Conservation (phyloP, 192 early-diverging fungal genomes). For the Geranomyces michiganensis region DNA sequence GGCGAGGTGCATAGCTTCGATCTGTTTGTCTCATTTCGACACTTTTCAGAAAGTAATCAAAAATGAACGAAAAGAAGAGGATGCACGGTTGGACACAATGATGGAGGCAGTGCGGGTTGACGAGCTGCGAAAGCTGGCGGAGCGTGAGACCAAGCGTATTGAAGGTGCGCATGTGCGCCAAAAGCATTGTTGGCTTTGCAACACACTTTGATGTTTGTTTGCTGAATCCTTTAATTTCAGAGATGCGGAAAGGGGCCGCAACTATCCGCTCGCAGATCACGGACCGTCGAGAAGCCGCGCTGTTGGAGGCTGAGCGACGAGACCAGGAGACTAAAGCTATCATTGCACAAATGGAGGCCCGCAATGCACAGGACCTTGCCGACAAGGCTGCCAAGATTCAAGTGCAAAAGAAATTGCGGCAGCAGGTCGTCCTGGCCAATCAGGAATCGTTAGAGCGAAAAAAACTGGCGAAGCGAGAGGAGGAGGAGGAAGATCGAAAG, state of each 20-base stretch:
- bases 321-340: slow-evolving; percentile 65
- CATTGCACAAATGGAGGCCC: slow-evolving; percentile 52
- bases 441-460: slow-evolving; percentile 53
- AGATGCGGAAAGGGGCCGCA: slow-evolving; percentile 56
- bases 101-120: slow-evolving; percentile 58
- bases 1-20: no score
- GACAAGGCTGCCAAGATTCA: slow-evolving; percentile 55
- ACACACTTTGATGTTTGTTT: no score
- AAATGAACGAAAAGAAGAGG: slow-evolving; percentile 54
- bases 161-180: slow-evolving; percentile 41
- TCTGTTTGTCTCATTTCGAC: background rate
- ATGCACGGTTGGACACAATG: slow-evolving; percentile 56
- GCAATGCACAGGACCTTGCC: slow-evolving; percentile 46
- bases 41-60: slow-evolving; percentile 50
- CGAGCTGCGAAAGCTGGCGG: slow-evolving; percentile 57
- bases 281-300: slow-evolving; percentile 56
- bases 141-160: slow-evolving; percentile 47
- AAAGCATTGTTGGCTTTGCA: background rate
- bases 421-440: slow-evolving; percentile 57
- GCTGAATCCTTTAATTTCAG: slow-evolving; percentile 18
- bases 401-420: slow-evolving; percentile 35
- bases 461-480: slow-evolving; percentile 43
- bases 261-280: slow-evolving; percentile 59
- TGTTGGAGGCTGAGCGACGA: slow-evolving; percentile 56
- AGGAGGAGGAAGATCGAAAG: slow-evolving; percentile 61